Percentiles rank a stretch among this genome's conserved stretches.
Conservation (phyloP, 768 basidiomycete species). For the Saitozyma podzolica region DNA sequence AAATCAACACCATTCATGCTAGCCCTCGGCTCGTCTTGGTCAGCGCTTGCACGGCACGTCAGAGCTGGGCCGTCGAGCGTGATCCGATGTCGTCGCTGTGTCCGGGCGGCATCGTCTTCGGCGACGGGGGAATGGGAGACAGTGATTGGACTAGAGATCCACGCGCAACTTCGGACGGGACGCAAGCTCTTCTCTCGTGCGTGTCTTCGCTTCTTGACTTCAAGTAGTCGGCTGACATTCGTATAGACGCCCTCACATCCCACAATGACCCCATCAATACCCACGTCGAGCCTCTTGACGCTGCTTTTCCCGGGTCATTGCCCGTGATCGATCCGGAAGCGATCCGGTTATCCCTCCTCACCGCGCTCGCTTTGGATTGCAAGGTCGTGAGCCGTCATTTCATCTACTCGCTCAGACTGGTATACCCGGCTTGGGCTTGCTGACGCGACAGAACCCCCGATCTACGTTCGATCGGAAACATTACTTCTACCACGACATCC, state of each 20-base stretch:
- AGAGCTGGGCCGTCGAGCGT: too few species aligned
- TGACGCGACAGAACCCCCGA: constrained; percentile 57
- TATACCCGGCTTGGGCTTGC: neutral
- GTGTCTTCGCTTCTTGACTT: constrained; percentile 24
- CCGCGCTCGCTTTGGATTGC: constrained; percentile 70
- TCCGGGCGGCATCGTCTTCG: neutral
- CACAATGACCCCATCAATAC: constrained; percentile 66
- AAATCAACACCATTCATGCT: too few species aligned
- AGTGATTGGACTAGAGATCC: constrained; percentile 90
- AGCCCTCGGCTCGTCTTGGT: too few species aligned
- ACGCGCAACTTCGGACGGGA: constrained; percentile 86
- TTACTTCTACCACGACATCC: constrained; percentile 94
- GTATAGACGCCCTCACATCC: constrained; percentile 35
- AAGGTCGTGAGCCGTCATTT: constrained; percentile 37
- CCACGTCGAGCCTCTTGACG: constrained; percentile 74
- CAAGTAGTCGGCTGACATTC: constrained; percentile 8
- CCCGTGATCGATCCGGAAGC: constrained; percentile 62
- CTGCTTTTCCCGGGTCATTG: constrained; percentile 88
- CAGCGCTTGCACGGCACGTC: too few species aligned
- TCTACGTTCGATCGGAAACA: constrained; percentile 96
- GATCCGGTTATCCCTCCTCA: constrained; percentile 75
- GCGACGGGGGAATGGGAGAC: constrained; percentile 64
- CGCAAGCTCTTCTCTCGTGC: constrained; percentile 82
- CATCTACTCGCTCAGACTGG: neutral
- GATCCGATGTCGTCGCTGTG: too few species aligned